Evolutionary conservation across 1,284 basidiomycete genomes (phyloP).

Genomic region (Moesziomyces sp.): DNA sequence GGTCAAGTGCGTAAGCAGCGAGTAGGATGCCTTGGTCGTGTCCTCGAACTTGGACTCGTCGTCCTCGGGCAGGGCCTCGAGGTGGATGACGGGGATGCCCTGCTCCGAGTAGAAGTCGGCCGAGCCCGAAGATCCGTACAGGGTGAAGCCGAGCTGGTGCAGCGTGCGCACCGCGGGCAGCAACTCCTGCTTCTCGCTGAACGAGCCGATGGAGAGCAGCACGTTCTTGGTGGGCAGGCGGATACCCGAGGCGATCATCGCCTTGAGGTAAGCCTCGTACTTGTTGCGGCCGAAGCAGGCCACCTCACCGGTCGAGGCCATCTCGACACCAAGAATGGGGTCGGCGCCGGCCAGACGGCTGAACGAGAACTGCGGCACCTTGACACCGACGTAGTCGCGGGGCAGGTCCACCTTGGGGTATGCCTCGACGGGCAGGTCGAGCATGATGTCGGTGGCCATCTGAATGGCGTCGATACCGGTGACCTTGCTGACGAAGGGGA

Average conservation of each 20-base stretch:
- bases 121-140: slow-evolving; percentile 96
- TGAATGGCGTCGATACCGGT: slow-evolving; percentile 97
- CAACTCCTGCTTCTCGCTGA: slow-evolving; percentile 97
- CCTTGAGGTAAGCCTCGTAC: slow-evolving; percentile 98
- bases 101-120: slow-evolving; percentile 71
- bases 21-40: slow-evolving; percentile 63
- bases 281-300: slow-evolving; percentile 98
- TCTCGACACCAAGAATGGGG: slow-evolving; percentile 98
- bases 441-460: slow-evolving; percentile 98
- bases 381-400: slow-evolving; percentile 93
- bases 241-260: slow-evolving; percentile 94
- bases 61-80: slow-evolving; percentile 66
- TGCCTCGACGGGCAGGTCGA: slow-evolving; percentile 85
- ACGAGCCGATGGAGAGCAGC: slow-evolving; percentile 91
- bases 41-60: slow-evolving; percentile 63
- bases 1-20: slow-evolving; percentile 64
- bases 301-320: slow-evolving; percentile 99
- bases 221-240: slow-evolving; percentile 94
- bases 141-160: slow-evolving; percentile 91
- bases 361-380: slow-evolving; percentile 99
- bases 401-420: slow-evolving; percentile 91
- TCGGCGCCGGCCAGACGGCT: slow-evolving; percentile 94
- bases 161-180: slow-evolving; percentile 95
- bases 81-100: slow-evolving; percentile 65
- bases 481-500: slow-evolving; percentile 99